These are phyloP conservation scores for Cercophora sp. DNA, from an alignment of 495 filamentous ascomycete genomes.

Conservation along the genomic window DNA sequence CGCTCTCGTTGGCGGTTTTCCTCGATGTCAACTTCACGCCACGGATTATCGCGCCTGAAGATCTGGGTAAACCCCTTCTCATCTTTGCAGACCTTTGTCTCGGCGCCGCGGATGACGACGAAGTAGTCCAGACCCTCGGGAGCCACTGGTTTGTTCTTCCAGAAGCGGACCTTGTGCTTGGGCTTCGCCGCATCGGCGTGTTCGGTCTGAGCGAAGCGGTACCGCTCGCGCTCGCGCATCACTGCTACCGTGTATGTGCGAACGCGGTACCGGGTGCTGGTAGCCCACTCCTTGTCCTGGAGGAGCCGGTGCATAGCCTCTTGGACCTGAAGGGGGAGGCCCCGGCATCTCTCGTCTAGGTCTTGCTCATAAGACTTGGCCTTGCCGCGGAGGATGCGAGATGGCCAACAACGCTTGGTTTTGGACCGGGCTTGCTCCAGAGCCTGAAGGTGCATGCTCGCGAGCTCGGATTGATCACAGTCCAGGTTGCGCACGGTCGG, in stretches of 20 bases:
- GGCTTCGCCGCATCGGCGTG: slow-evolving; percentile 16
- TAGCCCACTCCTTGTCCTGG: not conserved
- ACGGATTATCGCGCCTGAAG: slow-evolving; percentile 15
- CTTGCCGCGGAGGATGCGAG: slow-evolving; percentile 12
- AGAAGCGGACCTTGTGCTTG: slow-evolving; percentile 18
- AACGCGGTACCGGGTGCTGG: slow-evolving; percentile 18
- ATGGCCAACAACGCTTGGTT: slow-evolving; percentile 16
- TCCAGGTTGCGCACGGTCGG: too few species aligned
- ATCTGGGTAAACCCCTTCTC: slow-evolving; percentile 5
- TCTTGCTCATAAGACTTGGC: slow-evolving; percentile 25
- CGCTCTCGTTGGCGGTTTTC: slow-evolving; percentile 6
- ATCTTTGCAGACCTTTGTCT: slow-evolving; percentile 9
- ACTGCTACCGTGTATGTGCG: slow-evolving; percentile 24
- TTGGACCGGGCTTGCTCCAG: slow-evolving; percentile 18
- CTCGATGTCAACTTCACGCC: slow-evolving; percentile 10
- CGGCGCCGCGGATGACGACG: slow-evolving; percentile 21
- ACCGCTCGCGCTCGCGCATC: slow-evolving; percentile 10
- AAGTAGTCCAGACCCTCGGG: slow-evolving; percentile 10
- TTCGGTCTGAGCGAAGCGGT: slow-evolving; percentile 16
- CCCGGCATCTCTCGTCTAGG: slow-evolving; percentile 19
- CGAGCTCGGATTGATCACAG: slow-evolving; percentile 17
- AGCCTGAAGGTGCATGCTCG: slow-evolving; percentile 15
- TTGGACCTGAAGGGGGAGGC: slow-evolving; percentile 11
- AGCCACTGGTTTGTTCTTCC: slow-evolving; percentile 21
- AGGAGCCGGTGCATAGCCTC: slow-evolving; percentile 15